A percentile compares a stretch with the other conserved stretches of the same genome.
Evolutionary conservation across 2,329 filamentous ascomycete genomes (phyloP).

Genomic region (Achaetomium macrosporum): DNA sequence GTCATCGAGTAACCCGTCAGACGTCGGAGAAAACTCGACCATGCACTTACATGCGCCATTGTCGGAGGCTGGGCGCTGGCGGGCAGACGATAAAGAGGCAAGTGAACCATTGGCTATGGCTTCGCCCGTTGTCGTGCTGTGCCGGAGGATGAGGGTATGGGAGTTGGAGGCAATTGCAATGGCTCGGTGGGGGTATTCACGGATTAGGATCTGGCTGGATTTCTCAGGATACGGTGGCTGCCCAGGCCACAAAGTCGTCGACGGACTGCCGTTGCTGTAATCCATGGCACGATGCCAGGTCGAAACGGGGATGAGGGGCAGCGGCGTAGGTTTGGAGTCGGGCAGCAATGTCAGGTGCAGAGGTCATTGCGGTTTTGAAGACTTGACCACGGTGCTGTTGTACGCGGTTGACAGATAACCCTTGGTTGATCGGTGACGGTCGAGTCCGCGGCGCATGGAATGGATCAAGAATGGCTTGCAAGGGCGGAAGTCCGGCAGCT

Average conservation of each 20-base stretch:
- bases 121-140: conserved; percentile 62
- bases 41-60: conserved; percentile 62
- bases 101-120: conserved; percentile 53
- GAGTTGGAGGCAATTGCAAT: conserved; percentile 77
- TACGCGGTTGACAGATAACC: background rate
- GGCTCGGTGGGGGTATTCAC: conserved; percentile 79
- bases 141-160: conserved; percentile 78
- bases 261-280: conserved; percentile 33
- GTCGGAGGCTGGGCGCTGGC: conserved; percentile 39
- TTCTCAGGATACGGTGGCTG: conserved; percentile 48
- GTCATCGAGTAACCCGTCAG: conserved; percentile 62
- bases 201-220: conserved; percentile 74
- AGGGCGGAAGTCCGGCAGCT: background rate
- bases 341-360: conserved; percentile 1
- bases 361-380: conserved; percentile 16
- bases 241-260: conserved; percentile 38
- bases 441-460: background rate
- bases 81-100: conserved; percentile 44
- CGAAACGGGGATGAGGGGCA: conserved; percentile 8
- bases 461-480: background rate
- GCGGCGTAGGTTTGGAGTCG: conserved; percentile 3
- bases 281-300: conserved; percentile 38
- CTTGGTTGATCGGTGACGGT: background rate
- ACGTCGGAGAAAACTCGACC: conserved; percentile 72
- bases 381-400: background rate